Evolutionary conservation across 805 yeast species (phyloP), one percentile per base, ranked within the genome.

Genomic region (Pichia californica): DNA sequence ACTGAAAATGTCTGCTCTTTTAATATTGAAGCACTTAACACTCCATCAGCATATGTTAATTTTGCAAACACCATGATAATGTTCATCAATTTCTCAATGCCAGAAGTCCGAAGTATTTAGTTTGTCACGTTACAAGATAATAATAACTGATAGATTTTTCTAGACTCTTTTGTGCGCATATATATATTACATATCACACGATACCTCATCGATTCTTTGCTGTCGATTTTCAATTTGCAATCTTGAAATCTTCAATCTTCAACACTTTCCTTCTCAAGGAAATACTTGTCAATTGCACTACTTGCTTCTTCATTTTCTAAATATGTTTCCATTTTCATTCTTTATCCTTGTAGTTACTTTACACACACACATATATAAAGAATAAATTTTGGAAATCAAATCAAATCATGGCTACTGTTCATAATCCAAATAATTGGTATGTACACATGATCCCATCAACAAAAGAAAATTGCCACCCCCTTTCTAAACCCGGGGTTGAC

Each of bases 401-500:
- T n/a, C n/a, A n/a, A n/a, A 47, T 20, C 36, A 89, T 89, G 96
- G 95, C 88, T 28, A 58, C 56, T 32, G 88, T 91, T 31, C 84
- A 88, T 68, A 91, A 91, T 72, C 98, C 98, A 28, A 91, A 93
- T 66, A 91, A 91, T 70, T 91, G 99, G 61, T 57, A 52, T 33
- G 61, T 55, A 4, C 16, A 7, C 16, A 3, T 23, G n/a, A n/a
- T n/a, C n/a, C n/a, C n/a, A n/a, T n/a, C n/a, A n/a, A n/a, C n/a
- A n/a, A n/a, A n/a, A n/a, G n/a, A n/a, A n/a, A n/a, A n/a, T n/a
- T n/a, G n/a, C n/a, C n/a, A n/a, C n/a, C n/a, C n/a, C n/a, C n/a
- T n/a, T n/a, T n/a, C n/a, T n/a, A n/a, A n/a, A n/a, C n/a, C n/a
- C n/a, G n/a, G n/a, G n/a, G n/a, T n/a, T n/a, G n/a, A n/a, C n/a